These are phyloP conservation scores for Friedmanniomyces simplex DNA, from an alignment of 495 filamentous ascomycete genomes.

Conservation along the genomic window DNA sequence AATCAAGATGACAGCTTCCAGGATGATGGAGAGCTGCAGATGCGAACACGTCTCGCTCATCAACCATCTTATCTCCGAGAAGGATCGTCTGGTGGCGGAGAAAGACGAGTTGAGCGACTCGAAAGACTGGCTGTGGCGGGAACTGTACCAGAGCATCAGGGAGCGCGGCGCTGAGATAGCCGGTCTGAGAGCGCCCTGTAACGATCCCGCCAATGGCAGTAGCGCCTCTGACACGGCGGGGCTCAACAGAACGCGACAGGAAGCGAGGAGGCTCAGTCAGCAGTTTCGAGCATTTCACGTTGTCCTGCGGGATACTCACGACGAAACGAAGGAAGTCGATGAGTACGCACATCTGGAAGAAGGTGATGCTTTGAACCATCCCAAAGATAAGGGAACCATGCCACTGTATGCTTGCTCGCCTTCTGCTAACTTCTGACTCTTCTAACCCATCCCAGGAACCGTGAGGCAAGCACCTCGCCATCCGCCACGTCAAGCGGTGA, in stretches of 20 bases:
- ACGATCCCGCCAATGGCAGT: too few relatives aligned
- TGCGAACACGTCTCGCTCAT: background rate
- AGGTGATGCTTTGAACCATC: background rate
- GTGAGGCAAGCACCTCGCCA: too few relatives aligned
- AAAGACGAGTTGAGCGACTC: conserved; percentile 9
- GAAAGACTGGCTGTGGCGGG: conserved; percentile 7
- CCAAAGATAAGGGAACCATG: background rate
- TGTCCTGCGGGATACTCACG: background rate
- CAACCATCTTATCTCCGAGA: conserved; percentile 2
- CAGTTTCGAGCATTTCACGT: background rate
- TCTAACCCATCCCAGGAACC: too few relatives aligned
- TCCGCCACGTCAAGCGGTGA: too few relatives aligned
- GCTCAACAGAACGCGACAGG: background rate
- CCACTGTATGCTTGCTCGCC: too few relatives aligned
- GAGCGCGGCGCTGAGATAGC: conserved; percentile 1
- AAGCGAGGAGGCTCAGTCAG: background rate
- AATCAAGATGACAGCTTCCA: background rate
- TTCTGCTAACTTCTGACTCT: too few relatives aligned
- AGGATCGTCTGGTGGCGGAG: conserved; percentile 4
- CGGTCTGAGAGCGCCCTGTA: background rate
- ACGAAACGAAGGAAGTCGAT: background rate
- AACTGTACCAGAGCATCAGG: background rate
- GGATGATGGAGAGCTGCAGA: background rate
- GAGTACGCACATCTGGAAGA: background rate
- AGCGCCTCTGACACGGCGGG: background rate